Evolutionary conservation across 2,329 filamentous ascomycete genomes (phyloP).

Genomic region (Scedosporium minutisporum): DNA sequence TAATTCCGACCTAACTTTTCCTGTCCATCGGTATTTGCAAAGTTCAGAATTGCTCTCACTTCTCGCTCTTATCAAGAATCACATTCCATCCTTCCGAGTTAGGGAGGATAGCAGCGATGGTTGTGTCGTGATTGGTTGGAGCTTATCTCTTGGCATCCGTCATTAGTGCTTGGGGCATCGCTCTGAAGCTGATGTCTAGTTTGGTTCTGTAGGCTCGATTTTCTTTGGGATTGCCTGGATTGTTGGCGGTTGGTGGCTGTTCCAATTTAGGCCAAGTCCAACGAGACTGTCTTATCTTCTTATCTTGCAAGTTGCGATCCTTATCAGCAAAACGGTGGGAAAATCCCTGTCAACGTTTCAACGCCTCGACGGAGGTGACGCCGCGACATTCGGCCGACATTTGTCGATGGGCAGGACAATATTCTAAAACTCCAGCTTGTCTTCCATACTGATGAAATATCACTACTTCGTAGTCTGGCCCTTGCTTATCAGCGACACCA

Average conservation of each 20-base stretch:
- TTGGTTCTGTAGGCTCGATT: too few relatives aligned
- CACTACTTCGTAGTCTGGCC: not conserved
- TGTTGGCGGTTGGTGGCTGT: not conserved
- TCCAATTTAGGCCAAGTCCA: not conserved
- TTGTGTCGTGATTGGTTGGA: not conserved
- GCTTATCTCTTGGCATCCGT: conserved; percentile 2
- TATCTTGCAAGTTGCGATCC: not conserved
- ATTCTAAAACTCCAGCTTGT: not conserved
- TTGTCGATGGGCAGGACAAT: not conserved
- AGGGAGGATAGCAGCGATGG: not conserved
- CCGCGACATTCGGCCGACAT: not conserved
- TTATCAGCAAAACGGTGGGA: not conserved
- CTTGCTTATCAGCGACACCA: not conserved
- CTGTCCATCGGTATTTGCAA: too few relatives aligned
- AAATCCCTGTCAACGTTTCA: not conserved
- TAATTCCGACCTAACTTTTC: too few relatives aligned
- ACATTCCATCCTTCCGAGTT: not conserved
- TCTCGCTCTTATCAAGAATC: not conserved
- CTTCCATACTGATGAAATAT: not conserved
- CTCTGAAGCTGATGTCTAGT: too few relatives aligned
- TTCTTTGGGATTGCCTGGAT: not conserved
- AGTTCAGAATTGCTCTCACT: not conserved
- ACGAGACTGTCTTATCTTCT: not conserved
- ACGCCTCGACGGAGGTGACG: not conserved
- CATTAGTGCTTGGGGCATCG: not conserved